Conservation (phyloP, 441 rosid genomes). For the Erodium trifolium region DNA sequence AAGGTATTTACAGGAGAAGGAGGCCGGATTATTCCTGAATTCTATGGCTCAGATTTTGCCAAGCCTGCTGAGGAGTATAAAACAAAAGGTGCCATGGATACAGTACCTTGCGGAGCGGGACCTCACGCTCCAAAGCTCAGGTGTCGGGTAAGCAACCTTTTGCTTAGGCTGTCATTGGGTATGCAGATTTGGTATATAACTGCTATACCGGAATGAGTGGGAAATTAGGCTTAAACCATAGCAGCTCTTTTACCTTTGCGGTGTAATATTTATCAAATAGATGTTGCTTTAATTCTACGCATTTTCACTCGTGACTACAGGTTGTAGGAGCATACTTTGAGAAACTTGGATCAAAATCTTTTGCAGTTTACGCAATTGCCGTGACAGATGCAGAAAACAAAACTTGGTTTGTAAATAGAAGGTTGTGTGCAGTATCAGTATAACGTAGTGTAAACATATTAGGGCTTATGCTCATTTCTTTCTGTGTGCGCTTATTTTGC, state of each 20-base stretch:
- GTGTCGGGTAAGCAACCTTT: slow-evolving; percentile 62
- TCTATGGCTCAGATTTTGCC: slow-evolving; percentile 50
- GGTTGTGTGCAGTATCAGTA: slow-evolving; percentile 39
- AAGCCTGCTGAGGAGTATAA: slow-evolving; percentile 17
- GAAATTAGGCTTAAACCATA: slow-evolving; percentile 9
- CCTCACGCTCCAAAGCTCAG: slow-evolving; percentile 48
- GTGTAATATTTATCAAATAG: background rate
- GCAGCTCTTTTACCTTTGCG: slow-evolving; percentile 3
- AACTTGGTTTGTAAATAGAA: slow-evolving; percentile 94
- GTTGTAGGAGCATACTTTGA: slow-evolving; percentile 94
- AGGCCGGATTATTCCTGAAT: slow-evolving; percentile 60
- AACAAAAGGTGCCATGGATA: slow-evolving; percentile 24
- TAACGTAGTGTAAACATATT: background rate
- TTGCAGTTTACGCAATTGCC: slow-evolving; percentile 96
- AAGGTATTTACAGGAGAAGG: slow-evolving; percentile 42
- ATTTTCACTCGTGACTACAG: slow-evolving; percentile 30
- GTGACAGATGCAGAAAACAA: slow-evolving; percentile 71
- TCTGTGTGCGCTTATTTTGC: background rate
- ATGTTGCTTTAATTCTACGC: background rate
- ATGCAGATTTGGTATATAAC: slow-evolving; percentile 13
- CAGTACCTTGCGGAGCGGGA: slow-evolving; percentile 35
- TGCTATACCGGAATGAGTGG: slow-evolving; percentile 11
- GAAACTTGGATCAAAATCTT: slow-evolving; percentile 83
- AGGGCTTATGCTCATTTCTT: background rate
- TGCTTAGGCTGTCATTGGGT: slow-evolving; percentile 12